Conservation (phyloP, 805 yeast species). For the Candida maris region DNA sequence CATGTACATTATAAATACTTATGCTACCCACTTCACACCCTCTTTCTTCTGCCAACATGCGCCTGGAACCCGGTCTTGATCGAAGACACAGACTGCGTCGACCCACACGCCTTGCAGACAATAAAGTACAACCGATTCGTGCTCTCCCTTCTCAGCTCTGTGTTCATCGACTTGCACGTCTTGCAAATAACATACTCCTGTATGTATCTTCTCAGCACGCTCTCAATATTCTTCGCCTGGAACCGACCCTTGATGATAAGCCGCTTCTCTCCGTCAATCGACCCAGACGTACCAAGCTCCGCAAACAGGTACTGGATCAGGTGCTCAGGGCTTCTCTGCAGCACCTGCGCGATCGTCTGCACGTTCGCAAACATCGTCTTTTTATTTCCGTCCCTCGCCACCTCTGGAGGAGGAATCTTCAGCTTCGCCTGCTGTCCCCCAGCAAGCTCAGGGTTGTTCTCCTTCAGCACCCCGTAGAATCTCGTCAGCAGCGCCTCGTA, state of each 20-base stretch:
- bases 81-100: conserved; percentile 92
- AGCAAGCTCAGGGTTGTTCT: conserved; percentile 96
- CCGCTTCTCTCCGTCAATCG: conserved; percentile 97
- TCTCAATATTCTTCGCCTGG: conserved; percentile 96
- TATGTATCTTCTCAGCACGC: conserved; percentile 92
- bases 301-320: conserved; percentile 95
- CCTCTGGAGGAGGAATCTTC: conserved; percentile 96
- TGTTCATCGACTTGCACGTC: conserved; percentile 97
- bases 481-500: conserved; percentile 77
- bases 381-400: conserved; percentile 95
- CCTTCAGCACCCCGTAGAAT: conserved; percentile 80
- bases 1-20: conserved; percentile 6
- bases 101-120: conserved; percentile 97
- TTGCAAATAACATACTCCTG: conserved; percentile 97
- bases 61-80: conserved; percentile 99
- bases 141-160: conserved; percentile 91
- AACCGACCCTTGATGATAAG: conserved; percentile 96
- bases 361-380: conserved; percentile 95
- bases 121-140: conserved; percentile 95
- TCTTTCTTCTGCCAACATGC: conserved; percentile 87
- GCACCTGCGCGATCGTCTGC: conserved; percentile 87
- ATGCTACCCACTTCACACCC: conserved; percentile 30
- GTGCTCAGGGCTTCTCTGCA: conserved; percentile 97
- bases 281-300: conserved; percentile 98
- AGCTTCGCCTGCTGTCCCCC: conserved; percentile 93